These are phyloP conservation scores for Annulohypoxylon stygium DNA, from an alignment of 495 filamentous ascomycete species.

Conservation along the genomic window DNA sequence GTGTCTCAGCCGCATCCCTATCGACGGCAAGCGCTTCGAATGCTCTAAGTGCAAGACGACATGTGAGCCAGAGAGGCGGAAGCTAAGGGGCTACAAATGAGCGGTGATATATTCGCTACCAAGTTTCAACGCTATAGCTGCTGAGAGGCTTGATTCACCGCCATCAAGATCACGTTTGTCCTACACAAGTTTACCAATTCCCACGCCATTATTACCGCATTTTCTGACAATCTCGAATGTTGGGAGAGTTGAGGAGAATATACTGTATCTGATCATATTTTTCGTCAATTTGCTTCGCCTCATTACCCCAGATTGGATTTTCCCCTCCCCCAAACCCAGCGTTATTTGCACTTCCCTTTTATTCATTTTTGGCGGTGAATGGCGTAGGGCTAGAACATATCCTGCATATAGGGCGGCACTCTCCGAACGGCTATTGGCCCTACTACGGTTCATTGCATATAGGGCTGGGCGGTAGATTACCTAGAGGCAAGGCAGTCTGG, in stretches of 20 bases:
- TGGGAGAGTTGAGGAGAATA: not conserved
- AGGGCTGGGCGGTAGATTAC: constrained; percentile 15
- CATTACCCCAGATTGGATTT: constrained; percentile 33
- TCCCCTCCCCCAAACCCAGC: constrained; percentile 4
- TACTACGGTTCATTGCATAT: constrained; percentile 30
- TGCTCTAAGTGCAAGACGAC: constrained; percentile 57
- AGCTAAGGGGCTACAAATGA: constrained; percentile 42
- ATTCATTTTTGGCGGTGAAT: constrained; percentile 19
- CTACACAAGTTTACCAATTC: not conserved
- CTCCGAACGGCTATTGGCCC: constrained; percentile 8
- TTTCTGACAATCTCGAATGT: not conserved
- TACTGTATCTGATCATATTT: constrained; percentile 9
- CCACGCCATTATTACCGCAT: not conserved
- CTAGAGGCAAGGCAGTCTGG: constrained; percentile 10
- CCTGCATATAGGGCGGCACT: constrained; percentile 28
- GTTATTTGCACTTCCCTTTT: constrained; percentile 14
- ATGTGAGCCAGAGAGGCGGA: constrained; percentile 56
- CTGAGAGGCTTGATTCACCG: constrained; percentile 6
- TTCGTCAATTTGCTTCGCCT: not conserved
- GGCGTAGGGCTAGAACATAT: constrained; percentile 41
- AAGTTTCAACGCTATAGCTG: constrained; percentile 14
- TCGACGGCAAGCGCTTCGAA: constrained; percentile 52
- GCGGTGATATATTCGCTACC: constrained; percentile 18
- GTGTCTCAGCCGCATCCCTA: constrained; percentile 57
- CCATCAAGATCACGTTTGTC: not conserved